Evolutionary conservation across 345 rosid species (phyloP).

Genomic region (Melastoma malabathricum): DNA sequence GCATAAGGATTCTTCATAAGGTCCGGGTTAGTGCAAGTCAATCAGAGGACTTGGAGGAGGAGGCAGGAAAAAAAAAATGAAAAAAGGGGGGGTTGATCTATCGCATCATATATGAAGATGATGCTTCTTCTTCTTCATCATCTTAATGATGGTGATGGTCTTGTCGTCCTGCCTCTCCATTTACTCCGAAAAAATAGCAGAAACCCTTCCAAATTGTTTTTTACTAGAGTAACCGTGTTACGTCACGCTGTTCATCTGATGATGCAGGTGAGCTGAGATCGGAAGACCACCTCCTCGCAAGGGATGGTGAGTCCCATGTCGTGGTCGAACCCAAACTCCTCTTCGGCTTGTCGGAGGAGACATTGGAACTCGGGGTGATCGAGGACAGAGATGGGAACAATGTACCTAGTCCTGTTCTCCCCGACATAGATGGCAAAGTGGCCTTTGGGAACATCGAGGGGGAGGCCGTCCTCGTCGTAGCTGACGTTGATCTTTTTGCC

Average conservation of each 20-base stretch:
- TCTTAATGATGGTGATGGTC: no score
- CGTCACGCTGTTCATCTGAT: conserved; percentile 54
- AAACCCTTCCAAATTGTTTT: no score
- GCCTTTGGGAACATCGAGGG: conserved; percentile 84
- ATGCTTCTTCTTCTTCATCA: conserved; percentile 26
- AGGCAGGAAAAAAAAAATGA: conserved; percentile 2
- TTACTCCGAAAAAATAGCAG: no score
- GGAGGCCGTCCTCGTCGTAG: conserved; percentile 18
- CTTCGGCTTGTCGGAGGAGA: conserved; percentile 76
- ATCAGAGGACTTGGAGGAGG: conserved; percentile 21
- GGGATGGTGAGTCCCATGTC: conserved; percentile 94
- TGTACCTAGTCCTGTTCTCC: conserved; percentile 57
- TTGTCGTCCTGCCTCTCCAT: no score
- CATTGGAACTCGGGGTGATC: conserved; percentile 62
- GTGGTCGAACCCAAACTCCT: conserved; percentile 87
- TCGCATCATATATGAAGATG: background rate
- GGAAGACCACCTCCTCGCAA: conserved; percentile 85
- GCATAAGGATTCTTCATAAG: no score
- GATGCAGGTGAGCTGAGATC: conserved; percentile 56
- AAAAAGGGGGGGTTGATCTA: background rate
- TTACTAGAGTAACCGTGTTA: no score
- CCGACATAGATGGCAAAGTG: conserved; percentile 93
- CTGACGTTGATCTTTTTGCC: conserved; percentile 17
- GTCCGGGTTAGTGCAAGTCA: no score
- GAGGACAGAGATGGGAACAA: conserved; percentile 78